Percentiles rank a stretch among this genome's conserved stretches.
Evolutionary conservation across 148 eudicot genomes (phyloP).

Genomic region (Camellia granthamiana): DNA sequence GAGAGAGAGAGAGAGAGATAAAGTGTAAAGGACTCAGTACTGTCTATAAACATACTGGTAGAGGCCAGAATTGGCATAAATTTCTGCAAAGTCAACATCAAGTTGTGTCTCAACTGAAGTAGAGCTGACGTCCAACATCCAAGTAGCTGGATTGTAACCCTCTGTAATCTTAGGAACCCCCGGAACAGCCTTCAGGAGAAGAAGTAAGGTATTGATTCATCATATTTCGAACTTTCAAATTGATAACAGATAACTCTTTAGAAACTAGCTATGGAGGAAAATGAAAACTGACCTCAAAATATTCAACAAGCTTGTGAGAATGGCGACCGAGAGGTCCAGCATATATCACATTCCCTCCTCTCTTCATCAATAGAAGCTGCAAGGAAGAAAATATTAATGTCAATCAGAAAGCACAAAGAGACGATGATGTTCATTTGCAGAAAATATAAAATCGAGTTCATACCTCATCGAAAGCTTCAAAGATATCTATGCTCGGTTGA

Average conservation of each 20-base stretch:
- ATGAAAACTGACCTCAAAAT: conserved; percentile 29
- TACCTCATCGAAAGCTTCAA: conserved; percentile 53
- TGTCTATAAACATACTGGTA: conserved; percentile 5
- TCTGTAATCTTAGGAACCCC: conserved; percentile 25
- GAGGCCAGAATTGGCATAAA: conserved; percentile 13
- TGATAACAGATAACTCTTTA: neutral
- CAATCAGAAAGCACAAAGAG: neutral
- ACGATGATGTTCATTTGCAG: neutral
- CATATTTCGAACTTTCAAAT: neutral
- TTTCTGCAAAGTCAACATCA: conserved; percentile 15
- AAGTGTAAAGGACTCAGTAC: neutral
- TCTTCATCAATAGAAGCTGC: conserved; percentile 40
- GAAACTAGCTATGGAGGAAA: neutral
- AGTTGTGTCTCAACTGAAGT: conserved; percentile 13
- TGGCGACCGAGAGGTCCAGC: conserved; percentile 35
- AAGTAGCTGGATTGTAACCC: conserved; percentile 16
- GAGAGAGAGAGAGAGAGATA: neutral
- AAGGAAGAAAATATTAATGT: neutral
- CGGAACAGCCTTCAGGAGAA: conserved; percentile 25
- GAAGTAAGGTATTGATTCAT: too few species aligned
- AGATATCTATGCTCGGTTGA: conserved; percentile 40
- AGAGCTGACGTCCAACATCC: conserved; percentile 19
- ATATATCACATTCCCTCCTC: conserved; percentile 37
- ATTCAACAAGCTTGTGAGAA: conserved; percentile 33
- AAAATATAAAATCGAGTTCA: neutral